Conservation (phyloP, 495 filamentous ascomycete genomes). For the Cairneyella variabilis region DNA sequence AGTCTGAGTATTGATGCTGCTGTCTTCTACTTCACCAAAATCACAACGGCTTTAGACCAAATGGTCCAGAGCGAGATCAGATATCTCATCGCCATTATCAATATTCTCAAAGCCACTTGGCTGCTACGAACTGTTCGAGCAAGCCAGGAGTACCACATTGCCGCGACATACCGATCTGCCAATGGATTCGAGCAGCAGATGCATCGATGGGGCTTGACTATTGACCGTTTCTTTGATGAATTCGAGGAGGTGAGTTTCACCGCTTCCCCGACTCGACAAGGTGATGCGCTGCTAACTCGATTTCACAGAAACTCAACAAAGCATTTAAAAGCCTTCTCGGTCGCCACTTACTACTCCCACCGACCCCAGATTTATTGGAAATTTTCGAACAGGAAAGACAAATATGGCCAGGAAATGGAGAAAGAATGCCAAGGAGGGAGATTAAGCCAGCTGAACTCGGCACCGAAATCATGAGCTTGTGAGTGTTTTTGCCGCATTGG, state of each 20-base stretch:
- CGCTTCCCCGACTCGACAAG: too few species aligned
- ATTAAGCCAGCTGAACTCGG: background rate
- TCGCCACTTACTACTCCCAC: background rate
- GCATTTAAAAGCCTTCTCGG: background rate
- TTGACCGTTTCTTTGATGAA: constrained; percentile 1
- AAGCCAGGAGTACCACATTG: background rate
- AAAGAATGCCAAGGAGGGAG: background rate
- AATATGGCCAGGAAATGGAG: background rate
- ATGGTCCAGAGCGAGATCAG: background rate
- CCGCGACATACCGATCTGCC: background rate
- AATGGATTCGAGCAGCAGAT: constrained; percentile 3
- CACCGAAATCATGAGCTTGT: background rate
- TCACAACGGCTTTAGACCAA: background rate
- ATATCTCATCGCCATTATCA: background rate
- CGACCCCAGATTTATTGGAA: constrained; percentile 4
- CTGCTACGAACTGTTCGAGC: background rate
- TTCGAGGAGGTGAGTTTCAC: constrained; percentile 1
- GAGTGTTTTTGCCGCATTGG: background rate
- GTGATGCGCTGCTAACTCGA: too few species aligned
- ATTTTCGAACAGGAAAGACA: background rate
- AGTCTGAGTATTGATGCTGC: background rate
- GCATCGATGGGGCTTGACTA: background rate
- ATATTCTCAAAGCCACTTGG: constrained; percentile 3
- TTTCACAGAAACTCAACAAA: background rate
- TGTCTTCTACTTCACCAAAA: background rate